These are phyloP conservation scores for Diospyros lotus DNA, from an alignment of 148 eudicot genomes.

Conservation along the genomic window DNA sequence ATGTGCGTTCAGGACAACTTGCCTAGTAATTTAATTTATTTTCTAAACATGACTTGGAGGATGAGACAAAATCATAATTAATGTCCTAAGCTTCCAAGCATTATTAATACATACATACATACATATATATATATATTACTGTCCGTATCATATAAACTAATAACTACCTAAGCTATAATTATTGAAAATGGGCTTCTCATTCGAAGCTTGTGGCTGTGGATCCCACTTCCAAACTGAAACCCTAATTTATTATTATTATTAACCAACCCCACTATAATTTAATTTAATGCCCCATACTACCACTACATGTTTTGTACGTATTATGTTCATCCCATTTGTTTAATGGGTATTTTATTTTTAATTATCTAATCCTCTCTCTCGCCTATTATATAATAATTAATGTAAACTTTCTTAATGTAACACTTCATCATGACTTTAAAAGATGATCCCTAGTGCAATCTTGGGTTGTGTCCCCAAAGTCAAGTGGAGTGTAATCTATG, in stretches of 20 bases:
- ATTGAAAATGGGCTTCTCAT: neutral
- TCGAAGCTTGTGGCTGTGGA: neutral
- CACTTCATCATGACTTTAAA: neutral
- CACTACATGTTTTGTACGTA: neutral
- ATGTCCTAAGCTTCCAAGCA: neutral
- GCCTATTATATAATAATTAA: too few species aligned
- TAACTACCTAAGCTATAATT: neutral
- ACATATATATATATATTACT: neutral
- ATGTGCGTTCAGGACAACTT: neutral
- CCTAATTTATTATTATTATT: neutral
- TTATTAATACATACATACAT: neutral
- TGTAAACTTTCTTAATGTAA: neutral
- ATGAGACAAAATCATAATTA: neutral
- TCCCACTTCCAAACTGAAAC: neutral
- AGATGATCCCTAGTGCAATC: neutral
- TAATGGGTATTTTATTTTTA: neutral
- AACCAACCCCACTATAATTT: neutral
- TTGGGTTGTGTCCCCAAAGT: neutral
- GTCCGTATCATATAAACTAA: neutral
- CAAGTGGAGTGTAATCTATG: constrained; percentile 2
- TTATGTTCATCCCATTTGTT: neutral
- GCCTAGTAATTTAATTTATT: neutral
- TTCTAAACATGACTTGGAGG: neutral
- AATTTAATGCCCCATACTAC: neutral
- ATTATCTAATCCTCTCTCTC: neutral